Conservation (phyloP, 192 early-diverging fungal species). For the Podochytrium sp. region DNA sequence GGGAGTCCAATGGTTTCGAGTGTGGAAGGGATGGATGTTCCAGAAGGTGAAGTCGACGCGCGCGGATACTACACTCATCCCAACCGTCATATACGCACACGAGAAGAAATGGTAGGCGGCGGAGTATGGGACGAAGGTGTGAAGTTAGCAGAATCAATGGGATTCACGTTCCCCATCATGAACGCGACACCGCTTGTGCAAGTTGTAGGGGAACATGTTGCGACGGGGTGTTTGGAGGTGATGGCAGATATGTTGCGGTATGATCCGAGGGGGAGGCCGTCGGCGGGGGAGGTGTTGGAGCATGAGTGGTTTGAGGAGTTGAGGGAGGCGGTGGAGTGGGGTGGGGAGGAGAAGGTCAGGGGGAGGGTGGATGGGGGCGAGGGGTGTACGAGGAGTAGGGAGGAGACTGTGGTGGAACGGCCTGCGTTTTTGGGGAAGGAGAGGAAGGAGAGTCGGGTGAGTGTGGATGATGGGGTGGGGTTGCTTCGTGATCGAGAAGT, state of each 20-base stretch:
- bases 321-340: not conserved
- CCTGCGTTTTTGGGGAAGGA: not conserved
- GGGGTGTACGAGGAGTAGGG: not conserved
- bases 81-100: too few relatives aligned
- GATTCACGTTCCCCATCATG: conserved; percentile 34
- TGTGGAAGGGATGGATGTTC: not conserved
- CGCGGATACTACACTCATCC: conserved; percentile 6
- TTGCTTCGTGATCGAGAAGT: too few relatives aligned
- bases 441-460: not conserved
- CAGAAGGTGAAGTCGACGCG: conserved; percentile 1
- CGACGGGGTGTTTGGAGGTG: conserved; percentile 43
- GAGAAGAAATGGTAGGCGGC: conserved; percentile 22
- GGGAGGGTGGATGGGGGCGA: not conserved
- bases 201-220: not conserved
- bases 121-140: conserved; percentile 35
- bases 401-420: not conserved
- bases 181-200: conserved; percentile 23
- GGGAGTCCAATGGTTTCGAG: conserved; percentile 57
- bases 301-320: conserved; percentile 64
- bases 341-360: not conserved
- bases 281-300: conserved; percentile 70
- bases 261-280: conserved; percentile 74
- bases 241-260: conserved; percentile 76
- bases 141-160: conserved; percentile 32
- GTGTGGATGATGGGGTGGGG: not conserved